Percentiles rank a stretch among this genome's conserved stretches.
These are phyloP conservation scores for Ampelomyces quisqualis DNA, from an alignment of 2,329 filamentous ascomycete genomes.

Conservation along the genomic window DNA sequence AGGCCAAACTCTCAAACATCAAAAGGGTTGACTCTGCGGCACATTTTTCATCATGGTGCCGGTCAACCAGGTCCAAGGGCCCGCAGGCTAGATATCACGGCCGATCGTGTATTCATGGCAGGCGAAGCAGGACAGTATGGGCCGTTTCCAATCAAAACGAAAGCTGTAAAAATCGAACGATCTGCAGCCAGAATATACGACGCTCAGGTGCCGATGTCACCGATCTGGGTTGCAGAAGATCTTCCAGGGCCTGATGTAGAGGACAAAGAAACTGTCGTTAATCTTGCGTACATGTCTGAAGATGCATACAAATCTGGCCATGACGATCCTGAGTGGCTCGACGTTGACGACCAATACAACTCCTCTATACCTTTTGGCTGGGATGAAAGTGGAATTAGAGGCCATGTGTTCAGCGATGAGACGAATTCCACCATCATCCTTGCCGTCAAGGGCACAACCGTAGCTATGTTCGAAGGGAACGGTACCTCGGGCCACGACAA, in stretches of 20 bases:
- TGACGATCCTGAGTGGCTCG: slow-evolving; percentile 39
- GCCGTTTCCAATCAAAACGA: slow-evolving; percentile 33
- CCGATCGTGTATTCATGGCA: slow-evolving; percentile 24
- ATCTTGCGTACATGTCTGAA: slow-evolving; percentile 41
- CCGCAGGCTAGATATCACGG: slow-evolving; percentile 36
- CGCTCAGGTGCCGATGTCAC: slow-evolving; percentile 30
- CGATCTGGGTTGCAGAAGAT: slow-evolving; percentile 34
- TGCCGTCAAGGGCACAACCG: slow-evolving; percentile 39
- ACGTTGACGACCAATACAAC: slow-evolving; percentile 36
- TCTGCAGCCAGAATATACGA: slow-evolving; percentile 21
- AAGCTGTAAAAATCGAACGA: slow-evolving; percentile 34
- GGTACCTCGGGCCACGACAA: slow-evolving; percentile 41
- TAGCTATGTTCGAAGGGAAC: slow-evolving; percentile 41
- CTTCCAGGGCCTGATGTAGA: slow-evolving; percentile 34
- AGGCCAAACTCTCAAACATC: slow-evolving; percentile 5
- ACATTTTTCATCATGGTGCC: slow-evolving; percentile 39
- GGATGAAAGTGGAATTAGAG: slow-evolving; percentile 41
- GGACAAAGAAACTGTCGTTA: slow-evolving; percentile 39
- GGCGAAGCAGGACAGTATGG: slow-evolving; percentile 27
- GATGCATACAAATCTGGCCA: slow-evolving; percentile 39
- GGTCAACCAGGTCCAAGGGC: slow-evolving; percentile 36
- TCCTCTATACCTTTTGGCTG: slow-evolving; percentile 39
- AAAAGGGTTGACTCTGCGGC: slow-evolving; percentile 30
- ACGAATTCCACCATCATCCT: slow-evolving; percentile 38
- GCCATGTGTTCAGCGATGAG: slow-evolving; percentile 40